A percentile compares a stretch with the other conserved stretches of the same genome.
Conservation (phyloP, 495 filamentous ascomycete species). For the Annulohypoxylon nitens region DNA sequence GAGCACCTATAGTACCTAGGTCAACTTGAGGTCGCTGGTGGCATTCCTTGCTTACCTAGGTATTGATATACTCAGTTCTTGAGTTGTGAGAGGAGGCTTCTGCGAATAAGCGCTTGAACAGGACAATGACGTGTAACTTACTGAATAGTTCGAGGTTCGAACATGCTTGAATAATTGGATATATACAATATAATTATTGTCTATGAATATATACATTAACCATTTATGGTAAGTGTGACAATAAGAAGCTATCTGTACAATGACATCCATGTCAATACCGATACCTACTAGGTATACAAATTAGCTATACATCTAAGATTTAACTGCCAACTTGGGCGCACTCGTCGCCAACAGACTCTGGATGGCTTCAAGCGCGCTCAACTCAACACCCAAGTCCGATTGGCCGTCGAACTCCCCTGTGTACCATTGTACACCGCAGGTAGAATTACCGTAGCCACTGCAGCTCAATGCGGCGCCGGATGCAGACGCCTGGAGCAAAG, state of each 20-base stretch:
- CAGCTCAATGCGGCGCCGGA: conserved; percentile 73
- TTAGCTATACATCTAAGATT: not conserved
- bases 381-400: conserved; percentile 69
- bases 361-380: conserved; percentile 71
- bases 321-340: conserved; percentile 43
- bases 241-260: not conserved
- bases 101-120: not conserved
- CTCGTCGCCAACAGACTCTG: conserved; percentile 59
- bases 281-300: conserved; percentile 8
- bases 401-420: conserved; percentile 69
- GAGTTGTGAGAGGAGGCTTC: not conserved
- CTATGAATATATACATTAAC: not conserved
- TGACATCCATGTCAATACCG: not conserved
- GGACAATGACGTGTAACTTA: not conserved
- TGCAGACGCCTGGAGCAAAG: conserved; percentile 68
- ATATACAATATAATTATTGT: not conserved
- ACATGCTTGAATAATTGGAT: not conserved
- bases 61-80: not conserved
- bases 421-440: conserved; percentile 80
- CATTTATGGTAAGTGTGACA: not conserved
- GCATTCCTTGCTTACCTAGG: too few species aligned
- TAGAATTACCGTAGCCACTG: conserved; percentile 67
- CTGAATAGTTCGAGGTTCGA: not conserved
- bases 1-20: too few species aligned
- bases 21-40: too few species aligned